Base-by-base conservation (phyloP, 106 monocot species). In the Apostasia shenzhenica region DNA sequence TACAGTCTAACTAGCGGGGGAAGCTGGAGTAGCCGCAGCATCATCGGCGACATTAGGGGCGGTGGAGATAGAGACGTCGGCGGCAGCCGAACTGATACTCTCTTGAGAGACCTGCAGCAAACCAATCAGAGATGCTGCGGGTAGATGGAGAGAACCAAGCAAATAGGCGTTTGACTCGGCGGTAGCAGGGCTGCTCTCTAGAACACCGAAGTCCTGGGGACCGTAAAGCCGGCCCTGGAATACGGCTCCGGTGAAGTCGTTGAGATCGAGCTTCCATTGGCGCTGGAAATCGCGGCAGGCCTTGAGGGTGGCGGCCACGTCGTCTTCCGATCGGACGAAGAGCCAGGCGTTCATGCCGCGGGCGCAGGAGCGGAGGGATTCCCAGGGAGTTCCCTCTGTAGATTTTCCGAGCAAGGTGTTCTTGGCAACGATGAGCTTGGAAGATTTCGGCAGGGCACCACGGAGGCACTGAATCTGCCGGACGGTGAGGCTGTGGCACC, bases 331-430 rank as follows among this genome's bases (percentile, higher is more conserved):
- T 53, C 71, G 78, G 71, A 88, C 81, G 71, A 88, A 88, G 63
- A 88, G 76, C 88, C 84, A 88, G 0, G 84, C 88, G 63, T 81
- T 88, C 84, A 84, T 84, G 8, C 88, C 88, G 3, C 62, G 72
- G 10, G 73, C 74, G 77, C 84, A 88, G 38, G 75, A 72, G 9
- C 49, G 60, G 14, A 88, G 70, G 44, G 60, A 48, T 63, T 78
- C 84, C 81, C 81, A 88, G 13, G 54, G 58, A n/a, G 88, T 88
- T 14, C 81, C 84, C 55, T 76, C 73, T 4, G 84, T 54, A 59
- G 81, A 75, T 75, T 76, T 76, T 14, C 60, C 75, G 9, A 84
- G 67, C 3, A 79, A 63, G 46, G 84, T 69, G 72, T 84, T 84
- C 55, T 84, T 88, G 54, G 81, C 81, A 12, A 88, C 67, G 60